Evolutionary conservation across 192 early-diverging fungal species (phyloP), one percentile per base, ranked within the genome.

Genomic region (Gryganskiella cystojenkinii): DNA sequence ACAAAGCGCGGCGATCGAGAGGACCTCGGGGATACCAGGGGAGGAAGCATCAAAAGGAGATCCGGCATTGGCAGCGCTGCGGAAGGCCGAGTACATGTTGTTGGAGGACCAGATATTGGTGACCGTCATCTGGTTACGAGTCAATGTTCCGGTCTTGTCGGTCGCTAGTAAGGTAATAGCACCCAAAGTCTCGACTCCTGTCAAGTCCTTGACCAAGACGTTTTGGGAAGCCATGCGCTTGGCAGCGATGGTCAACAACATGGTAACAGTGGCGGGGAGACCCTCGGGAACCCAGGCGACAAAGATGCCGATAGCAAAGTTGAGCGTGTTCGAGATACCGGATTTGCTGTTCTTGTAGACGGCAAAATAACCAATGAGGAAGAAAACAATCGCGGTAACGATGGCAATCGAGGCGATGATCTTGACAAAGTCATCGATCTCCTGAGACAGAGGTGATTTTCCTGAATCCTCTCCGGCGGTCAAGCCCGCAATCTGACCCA

Each of bases 101-200:
- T 83, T 71, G 20, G 90, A 90, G 35, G 92, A 85, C 97, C 97
- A 99, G 25, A 99, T 60, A 84, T 93, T 91, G 58, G 95, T 93
- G 0, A 94, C 93, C 2, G 94, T 96, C 97, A 99, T 99, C 80
- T 96, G 95, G 81, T 97, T 99, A 51, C 93, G 84, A 22, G 97
- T 99, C 56, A 99, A 82, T 45, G 97, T 99, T 43, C 97, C 97
- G 11, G 97, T 97, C 79, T 99, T 99, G 80, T 99, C 97, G 1
- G 96, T 99, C 28, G 97, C 97, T 33, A 99, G 87, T 14, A 97
- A 84, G 22, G 97, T 99, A 67, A 99, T 96, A 19, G 96, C 97
- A 51, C 97, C 97, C 15, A 99, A 87, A 11, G 97, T 99, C 70
- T 99, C 97, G 2, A 99, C 97, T 74, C 95, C 95, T 62, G 95